Evolutionary conservation across 2,329 filamentous ascomycete species (phyloP), one percentile per base, ranked within the genome.

Genomic region (Pezicula radicicola): DNA sequence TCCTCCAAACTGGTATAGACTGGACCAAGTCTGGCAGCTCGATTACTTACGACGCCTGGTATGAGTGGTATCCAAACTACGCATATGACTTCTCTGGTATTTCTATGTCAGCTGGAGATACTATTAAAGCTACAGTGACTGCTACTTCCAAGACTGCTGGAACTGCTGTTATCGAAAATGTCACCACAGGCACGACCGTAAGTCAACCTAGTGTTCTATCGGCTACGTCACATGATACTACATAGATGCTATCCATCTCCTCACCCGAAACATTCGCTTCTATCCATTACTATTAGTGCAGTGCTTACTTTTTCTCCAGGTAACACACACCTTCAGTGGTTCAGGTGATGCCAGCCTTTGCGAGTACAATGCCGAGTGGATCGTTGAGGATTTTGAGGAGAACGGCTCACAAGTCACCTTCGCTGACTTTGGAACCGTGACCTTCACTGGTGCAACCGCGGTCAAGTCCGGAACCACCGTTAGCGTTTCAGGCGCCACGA

Each of bases 61-160:
- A 80, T 60, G 80, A 84, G 64, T 84, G 80, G 80, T 81, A 76
- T 58, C 80, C 80, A 1, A 75, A 81, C 60, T 76, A 76, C 57
- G 74, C 79, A 25, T 75, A 79, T 58, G 73, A 78, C 60, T 83
- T 82, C 65, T 64, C 33, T 13, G 69, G 69, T 50, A 69, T 83
- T 53, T 49, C 61, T 2, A 66, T 81, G 47, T 58, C 63, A 16
- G 71, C 72, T 1, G 78, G 78, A 13, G 71, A 81, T 49, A 61
- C 64, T 5, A 72, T 80, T 50, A 68, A 60, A 27, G 61, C 74
- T 55, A 71, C 57, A 52, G 71, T 66, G 55, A 66, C 51, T 55
- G 73, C 65, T 9, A 72, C 60, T 4, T 72, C 66, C 12, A 68
- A 65, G 21, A 74, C 69, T 30, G 49, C 63, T 28, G 76, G 76